Evolutionary conservation across 441 rosid genomes (phyloP).

Genomic region (Populus tomentosa): DNA sequence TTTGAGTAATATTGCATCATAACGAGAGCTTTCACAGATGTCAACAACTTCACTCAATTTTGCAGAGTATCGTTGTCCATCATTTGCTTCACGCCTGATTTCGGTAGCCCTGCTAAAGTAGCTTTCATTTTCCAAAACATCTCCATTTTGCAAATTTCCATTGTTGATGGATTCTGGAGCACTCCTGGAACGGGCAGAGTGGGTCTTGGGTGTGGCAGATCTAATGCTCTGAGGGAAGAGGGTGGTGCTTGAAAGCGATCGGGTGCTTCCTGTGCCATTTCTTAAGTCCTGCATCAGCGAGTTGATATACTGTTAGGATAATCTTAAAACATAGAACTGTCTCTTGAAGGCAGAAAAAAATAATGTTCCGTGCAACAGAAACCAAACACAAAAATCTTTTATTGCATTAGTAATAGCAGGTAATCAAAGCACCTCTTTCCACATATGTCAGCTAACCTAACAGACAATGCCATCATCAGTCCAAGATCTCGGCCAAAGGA

Average conservation of each 20-base stretch:
- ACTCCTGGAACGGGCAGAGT: constrained; percentile 33
- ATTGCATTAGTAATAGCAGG: neutral
- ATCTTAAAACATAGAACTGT: neutral
- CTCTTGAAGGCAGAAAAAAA: neutral
- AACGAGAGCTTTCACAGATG: constrained; percentile 86
- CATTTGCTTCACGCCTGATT: constrained; percentile 33
- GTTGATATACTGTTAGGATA: constrained; percentile 10
- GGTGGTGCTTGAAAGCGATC: constrained; percentile 57
- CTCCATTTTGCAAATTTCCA: constrained; percentile 30
- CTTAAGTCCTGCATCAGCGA: constrained; percentile 61
- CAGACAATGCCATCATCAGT: neutral
- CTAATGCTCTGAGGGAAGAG: constrained; percentile 93
- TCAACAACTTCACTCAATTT: constrained; percentile 52
- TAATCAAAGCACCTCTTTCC: neutral
- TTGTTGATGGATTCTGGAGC: constrained; percentile 35
- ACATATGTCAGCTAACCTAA: neutral
- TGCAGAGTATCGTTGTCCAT: constrained; percentile 41
- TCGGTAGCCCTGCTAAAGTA: constrained; percentile 25
- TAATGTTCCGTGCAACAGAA: neutral
- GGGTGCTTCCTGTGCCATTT: constrained; percentile 56
- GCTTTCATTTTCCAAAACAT: constrained; percentile 32
- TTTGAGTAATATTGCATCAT: constrained; percentile 66
- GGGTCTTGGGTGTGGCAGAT: constrained; percentile 48
- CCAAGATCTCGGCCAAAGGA: neutral
- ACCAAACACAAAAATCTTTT: constrained; percentile 3